Percentiles rank a stretch among this genome's conserved stretches.
Conservation (phyloP, 2,329 filamentous ascomycete species). For the Teratosphaeria viscida region DNA sequence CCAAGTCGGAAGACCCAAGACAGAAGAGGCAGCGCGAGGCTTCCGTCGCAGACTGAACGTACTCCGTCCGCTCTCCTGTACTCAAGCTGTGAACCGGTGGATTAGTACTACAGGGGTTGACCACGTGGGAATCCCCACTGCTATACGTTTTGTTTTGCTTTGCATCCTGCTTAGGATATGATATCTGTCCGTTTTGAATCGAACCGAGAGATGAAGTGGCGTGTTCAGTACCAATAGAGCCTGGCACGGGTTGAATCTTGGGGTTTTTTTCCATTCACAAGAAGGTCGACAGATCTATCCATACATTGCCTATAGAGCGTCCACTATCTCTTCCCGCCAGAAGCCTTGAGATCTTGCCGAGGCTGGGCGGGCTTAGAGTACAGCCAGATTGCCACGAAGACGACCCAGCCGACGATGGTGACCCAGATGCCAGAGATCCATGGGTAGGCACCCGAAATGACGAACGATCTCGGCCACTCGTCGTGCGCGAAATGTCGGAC, state of each 20-base stretch:
- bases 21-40: too few species aligned
- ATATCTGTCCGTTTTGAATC: too few species aligned
- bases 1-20: too few species aligned
- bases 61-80: too few species aligned
- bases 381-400: conserved; percentile 81
- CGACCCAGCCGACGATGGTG: conserved; percentile 74
- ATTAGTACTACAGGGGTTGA: too few species aligned
- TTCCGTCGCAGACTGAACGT: too few species aligned
- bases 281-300: not conserved
- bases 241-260: not conserved
- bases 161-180: not conserved
- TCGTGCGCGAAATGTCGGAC: conserved; percentile 95
- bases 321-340: not conserved
- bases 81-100: too few species aligned
- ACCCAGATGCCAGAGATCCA: conserved; percentile 84
- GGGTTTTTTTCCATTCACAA: not conserved
- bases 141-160: too few species aligned
- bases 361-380: conserved; percentile 52
- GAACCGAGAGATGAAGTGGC: too few species aligned
- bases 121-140: too few species aligned
- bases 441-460: conserved; percentile 84
- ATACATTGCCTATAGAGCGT: not conserved
- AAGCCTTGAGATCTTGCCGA: conserved; percentile 4
- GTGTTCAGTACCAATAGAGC: too few species aligned
- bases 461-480: conserved; percentile 86